Evolutionary conservation across 768 basidiomycete genomes (phyloP).

Genomic region (Tylopilus subfusipes): DNA sequence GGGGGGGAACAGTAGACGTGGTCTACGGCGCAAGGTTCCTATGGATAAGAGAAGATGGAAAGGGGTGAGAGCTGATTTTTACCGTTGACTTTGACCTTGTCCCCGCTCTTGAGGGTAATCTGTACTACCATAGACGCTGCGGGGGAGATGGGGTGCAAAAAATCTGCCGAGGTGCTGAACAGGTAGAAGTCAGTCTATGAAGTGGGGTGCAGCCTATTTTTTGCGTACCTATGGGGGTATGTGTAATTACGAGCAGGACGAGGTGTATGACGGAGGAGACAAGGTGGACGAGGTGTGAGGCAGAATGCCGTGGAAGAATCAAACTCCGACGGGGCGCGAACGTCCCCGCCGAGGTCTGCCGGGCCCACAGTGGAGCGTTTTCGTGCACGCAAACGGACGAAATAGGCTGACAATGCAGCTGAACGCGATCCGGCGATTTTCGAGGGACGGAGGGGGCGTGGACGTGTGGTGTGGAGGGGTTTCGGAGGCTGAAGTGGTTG

Average conservation of each 20-base stretch:
- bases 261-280: constrained; percentile 32
- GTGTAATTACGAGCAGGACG: constrained; percentile 20
- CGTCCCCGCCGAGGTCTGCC: constrained; percentile 17
- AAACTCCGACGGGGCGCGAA: constrained; percentile 38
- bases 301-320: constrained; percentile 28
- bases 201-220: constrained; percentile 9
- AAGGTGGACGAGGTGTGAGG: constrained; percentile 35
- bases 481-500: background rate
- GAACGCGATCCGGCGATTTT: background rate
- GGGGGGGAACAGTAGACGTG: constrained; percentile 96
- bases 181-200: background rate
- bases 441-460: background rate
- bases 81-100: constrained; percentile 86
- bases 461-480: background rate
- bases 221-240: constrained; percentile 20
- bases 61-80: constrained; percentile 30
- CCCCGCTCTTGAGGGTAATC: constrained; percentile 74
- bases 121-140: constrained; percentile 28
- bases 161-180: constrained; percentile 20
- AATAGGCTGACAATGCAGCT: too few species aligned
- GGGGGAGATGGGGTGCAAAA: constrained; percentile 23
- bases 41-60: constrained; percentile 16
- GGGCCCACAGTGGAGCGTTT: background rate
- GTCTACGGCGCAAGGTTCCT: constrained; percentile 54
- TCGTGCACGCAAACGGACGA: background rate